Evolutionary conservation across 768 basidiomycete species (phyloP), one percentile per base, ranked within the genome.

Genomic region (Suillus paluster): DNA sequence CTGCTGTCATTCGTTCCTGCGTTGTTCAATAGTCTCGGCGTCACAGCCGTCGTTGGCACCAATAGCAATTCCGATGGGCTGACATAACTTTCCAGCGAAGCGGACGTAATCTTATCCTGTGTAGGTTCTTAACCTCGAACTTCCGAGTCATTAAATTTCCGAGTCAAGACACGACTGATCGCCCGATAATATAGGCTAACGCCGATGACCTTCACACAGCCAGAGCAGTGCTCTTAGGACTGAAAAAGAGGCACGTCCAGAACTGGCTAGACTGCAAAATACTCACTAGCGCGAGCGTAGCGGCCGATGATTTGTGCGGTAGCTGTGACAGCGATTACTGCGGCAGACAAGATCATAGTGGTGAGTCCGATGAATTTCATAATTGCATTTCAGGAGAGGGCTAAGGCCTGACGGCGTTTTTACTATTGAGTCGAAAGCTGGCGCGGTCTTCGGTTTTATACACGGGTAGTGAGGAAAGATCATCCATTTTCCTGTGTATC

Each of bases 151-250:
- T n/a, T n/a, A 25, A 27, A 41, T 36, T 55, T 11, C 30, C 17
- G 15, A 41, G 2, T 3, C 39, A 15, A 21, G 25, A 5, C 25
- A 27, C 54, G 42, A 17, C 4, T 1, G 38, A 46, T 5, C 1
- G 4, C 14, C 11, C 19, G 30, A 30, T 3, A 30, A 5, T 33
- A 7, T 57, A 80, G 79, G 78, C 79, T 3, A 76, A 83, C 59
- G 64, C 77, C 14, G 84, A 87, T 63, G 72, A 84, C 62, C 49
- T 83, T 1, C 67, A 68, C 0, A 81, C 80, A 2, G 76, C 78
- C 0, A 66, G 79, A 55, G 79, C 81, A 5, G 80, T 82, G 9
- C 71, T 89, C 53, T 71, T 67, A 8, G 86, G 88, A 5, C 63
- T 85, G 67, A 83, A 81, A 72, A 78, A 77, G 59, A 72, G 79